Base-by-base conservation (phyloP, 1,284 basidiomycete species). In the Malassezia nana region DNA sequence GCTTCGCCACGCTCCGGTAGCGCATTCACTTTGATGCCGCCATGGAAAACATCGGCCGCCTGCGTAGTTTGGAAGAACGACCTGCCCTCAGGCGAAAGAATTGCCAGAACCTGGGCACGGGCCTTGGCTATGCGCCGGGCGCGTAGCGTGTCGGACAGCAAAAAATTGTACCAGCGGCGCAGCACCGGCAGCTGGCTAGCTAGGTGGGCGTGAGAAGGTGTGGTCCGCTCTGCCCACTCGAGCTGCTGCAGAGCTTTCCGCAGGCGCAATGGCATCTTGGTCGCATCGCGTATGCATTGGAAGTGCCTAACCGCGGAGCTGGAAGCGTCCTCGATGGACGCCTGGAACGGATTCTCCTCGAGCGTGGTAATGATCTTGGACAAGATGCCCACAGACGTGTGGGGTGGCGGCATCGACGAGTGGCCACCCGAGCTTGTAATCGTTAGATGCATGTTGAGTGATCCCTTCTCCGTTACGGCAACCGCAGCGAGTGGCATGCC, bases 21-120 rank as follows among this genome's bases (percentile, higher is more conserved):
- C 1, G 81, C 81, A 59, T 83, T 83, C 46, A 74, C 76, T 74
- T 86, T 85, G 33, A 84, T 81, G 15, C 84, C 84, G 3, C 84
- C 84, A 7, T 76, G 66, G 38, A 85, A 78, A 6, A 85, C 69
- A 64, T 84, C 83, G 33, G 82, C 78, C 1, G 85, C 84, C 66
- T 84, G 83, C 0, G 84, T 84, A 1, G 84, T 87, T 26, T 79
- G 83, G 74, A 20, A 81, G 63, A 52, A 78, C 78, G 41, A 75
- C 75, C 50, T 76, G 67, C 3, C 24, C 4, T 16, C 47, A 35
- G 12, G 31, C 22, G 16, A 57, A 18, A 18, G 22, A 15, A 41
- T 26, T 6, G 41, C 29, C n/a, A 60, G 26, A 13, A 52, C 31
- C n/a, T 30, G 9, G n/a, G 30, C n/a, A 29, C 7, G 4, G 25